Evolutionary conservation across 495 filamentous ascomycete genomes (phyloP).

Genomic region (Penicillium crystallinum): DNA sequence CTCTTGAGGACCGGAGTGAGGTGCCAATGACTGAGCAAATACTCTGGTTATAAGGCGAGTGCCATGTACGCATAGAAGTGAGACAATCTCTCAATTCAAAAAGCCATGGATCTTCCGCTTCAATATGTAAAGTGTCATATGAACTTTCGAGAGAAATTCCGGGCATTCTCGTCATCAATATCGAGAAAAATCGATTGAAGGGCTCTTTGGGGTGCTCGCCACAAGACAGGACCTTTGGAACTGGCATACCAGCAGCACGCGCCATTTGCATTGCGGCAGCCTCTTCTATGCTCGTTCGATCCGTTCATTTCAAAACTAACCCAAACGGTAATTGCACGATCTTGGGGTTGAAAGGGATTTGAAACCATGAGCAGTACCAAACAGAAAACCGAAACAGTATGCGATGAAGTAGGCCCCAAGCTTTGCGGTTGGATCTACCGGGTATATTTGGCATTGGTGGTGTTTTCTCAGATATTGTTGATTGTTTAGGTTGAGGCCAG

Average conservation of each 20-base stretch:
- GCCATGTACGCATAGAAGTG: constrained; percentile 15
- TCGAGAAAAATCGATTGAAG: constrained; percentile 10
- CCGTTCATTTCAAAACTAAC: constrained; percentile 37
- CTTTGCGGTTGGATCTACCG: constrained; percentile 2
- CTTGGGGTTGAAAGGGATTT: constrained; percentile 14
- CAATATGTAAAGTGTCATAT: constrained; percentile 5
- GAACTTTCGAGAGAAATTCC: constrained; percentile 12
- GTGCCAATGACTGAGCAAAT: constrained; percentile 14
- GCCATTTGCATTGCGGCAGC: constrained; percentile 35
- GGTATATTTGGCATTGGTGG: constrained; percentile 7
- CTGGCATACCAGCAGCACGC: constrained; percentile 31
- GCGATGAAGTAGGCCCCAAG: constrained; percentile 21
- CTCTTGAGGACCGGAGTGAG: constrained; percentile 4
- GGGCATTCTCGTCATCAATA: constrained; percentile 15
- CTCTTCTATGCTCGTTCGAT: constrained; percentile 38
- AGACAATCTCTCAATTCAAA: constrained; percentile 14
- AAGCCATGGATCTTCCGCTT: constrained; percentile 14
- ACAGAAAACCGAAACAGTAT: constrained; percentile 18
- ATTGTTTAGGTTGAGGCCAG: constrained; percentile 15
- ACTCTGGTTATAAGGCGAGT: background rate
- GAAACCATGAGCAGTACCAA: constrained; percentile 25
- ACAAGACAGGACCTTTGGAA: constrained; percentile 36
- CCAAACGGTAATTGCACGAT: constrained; percentile 31
- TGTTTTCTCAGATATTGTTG: constrained; percentile 10
- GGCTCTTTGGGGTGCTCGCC: constrained; percentile 34